Evolutionary conservation across 495 filamentous ascomycete genomes (phyloP).

Genomic region (Daldinia grandis): DNA sequence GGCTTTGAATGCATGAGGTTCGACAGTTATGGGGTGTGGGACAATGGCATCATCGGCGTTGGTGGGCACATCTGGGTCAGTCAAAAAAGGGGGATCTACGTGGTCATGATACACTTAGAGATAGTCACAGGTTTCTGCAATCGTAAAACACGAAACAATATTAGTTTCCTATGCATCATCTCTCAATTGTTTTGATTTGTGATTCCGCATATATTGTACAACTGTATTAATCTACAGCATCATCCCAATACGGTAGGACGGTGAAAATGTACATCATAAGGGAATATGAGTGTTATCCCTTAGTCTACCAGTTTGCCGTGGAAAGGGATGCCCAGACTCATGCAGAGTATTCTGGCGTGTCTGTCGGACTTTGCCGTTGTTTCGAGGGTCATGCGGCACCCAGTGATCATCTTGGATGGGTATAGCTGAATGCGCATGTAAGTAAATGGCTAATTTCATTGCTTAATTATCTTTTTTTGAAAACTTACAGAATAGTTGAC

Average conservation of each 20-base stretch:
- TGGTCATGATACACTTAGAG: conserved; percentile 18
- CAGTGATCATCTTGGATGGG: conserved; percentile 91
- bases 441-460: conserved; percentile 42
- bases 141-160: conserved; percentile 1
- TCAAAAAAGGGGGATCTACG: conserved; percentile 20
- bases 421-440: conserved; percentile 63
- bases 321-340: conserved; percentile 84
- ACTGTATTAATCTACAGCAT: conserved; percentile 29
- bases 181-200: conserved; percentile 3
- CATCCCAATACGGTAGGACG: background rate
- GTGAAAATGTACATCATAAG: conserved; percentile 30
- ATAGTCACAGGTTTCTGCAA: conserved; percentile 8
- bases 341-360: conserved; percentile 87
- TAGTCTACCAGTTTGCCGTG: conserved; percentile 68
- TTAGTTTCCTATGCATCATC: background rate
- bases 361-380: conserved; percentile 88
- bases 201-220: conserved; percentile 34
- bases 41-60: conserved; percentile 51
- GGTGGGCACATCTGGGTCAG: conserved; percentile 28
- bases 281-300: background rate
- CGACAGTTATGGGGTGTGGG: conserved; percentile 3
- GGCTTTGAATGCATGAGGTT: conserved; percentile 41
- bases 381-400: conserved; percentile 85
- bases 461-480: conserved; percentile 8
- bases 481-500: conserved; percentile 87